These are phyloP conservation scores for Cytidiella melzeri DNA, from an alignment of 768 basidiomycete genomes.

Conservation along the genomic window DNA sequence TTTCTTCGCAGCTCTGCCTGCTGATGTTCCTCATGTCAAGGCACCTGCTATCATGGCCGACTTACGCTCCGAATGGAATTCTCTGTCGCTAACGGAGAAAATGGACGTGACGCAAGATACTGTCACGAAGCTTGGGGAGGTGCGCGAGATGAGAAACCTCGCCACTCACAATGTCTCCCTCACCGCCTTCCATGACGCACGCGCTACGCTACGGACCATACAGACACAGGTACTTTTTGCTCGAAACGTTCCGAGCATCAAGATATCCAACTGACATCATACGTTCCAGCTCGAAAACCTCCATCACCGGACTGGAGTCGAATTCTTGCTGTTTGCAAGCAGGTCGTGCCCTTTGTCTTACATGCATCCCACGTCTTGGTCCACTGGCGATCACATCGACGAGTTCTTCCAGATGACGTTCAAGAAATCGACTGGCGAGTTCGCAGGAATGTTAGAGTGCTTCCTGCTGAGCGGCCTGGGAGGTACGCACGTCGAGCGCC, in stretches of 20 bases:
- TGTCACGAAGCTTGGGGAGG: neutral
- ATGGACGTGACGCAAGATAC: neutral
- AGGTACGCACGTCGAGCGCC: neutral
- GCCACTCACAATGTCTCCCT: slow-evolving; percentile 2
- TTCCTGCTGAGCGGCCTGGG: neutral
- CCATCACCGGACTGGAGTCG: neutral
- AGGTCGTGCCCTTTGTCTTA: neutral
- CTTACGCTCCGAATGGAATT: neutral
- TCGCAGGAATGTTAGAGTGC: neutral
- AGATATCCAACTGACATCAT: no score
- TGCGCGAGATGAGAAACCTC: slow-evolving; percentile 1
- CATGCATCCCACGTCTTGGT: neutral
- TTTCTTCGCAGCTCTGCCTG: neutral
- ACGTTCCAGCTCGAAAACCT: neutral
- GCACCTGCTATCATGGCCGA: no score
- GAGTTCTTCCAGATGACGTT: neutral
- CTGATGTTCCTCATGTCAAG: neutral
- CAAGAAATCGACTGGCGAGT: neutral
- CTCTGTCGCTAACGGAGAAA: neutral
- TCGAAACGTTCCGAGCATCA: neutral
- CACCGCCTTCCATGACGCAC: slow-evolving; percentile 1
- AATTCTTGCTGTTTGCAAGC: neutral
- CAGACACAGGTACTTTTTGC: neutral
- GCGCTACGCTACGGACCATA: neutral
- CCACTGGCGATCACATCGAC: neutral